Evolutionary conservation across 2,329 filamentous ascomycete genomes (phyloP).

Genomic region (Pseudonectria foliicola): DNA sequence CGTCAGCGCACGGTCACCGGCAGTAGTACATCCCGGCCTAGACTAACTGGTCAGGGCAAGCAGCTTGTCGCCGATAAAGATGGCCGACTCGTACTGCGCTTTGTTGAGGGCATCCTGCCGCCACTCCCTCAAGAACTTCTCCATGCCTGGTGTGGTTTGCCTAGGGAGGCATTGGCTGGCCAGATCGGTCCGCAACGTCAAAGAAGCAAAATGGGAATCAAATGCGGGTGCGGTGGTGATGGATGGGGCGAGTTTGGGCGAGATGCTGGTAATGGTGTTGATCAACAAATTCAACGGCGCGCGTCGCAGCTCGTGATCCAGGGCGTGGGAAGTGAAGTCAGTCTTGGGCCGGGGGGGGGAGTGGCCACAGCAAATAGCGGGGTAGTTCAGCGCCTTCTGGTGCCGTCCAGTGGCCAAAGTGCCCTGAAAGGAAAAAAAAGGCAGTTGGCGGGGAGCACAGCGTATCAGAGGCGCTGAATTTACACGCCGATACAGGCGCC

Average conservation of each 20-base stretch:
- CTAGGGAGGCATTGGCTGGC: neutral
- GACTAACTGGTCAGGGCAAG: conserved; percentile 80
- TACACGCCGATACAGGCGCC: conserved; percentile 25
- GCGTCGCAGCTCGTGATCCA: conserved; percentile 12
- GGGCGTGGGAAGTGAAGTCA: conserved; percentile 12
- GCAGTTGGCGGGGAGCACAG: conserved; percentile 6
- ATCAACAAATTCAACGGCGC: conserved; percentile 1
- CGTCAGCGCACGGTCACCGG: conserved; percentile 6
- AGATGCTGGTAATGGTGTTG: neutral
- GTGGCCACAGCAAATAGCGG: conserved; percentile 20
- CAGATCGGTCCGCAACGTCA: neutral
- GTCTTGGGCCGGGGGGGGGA: conserved; percentile 12
- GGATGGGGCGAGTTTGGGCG: neutral
- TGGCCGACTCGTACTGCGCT: conserved; percentile 91
- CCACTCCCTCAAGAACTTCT: conserved; percentile 90
- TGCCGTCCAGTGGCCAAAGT: conserved; percentile 7
- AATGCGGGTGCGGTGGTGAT: neutral
- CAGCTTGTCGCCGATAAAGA: conserved; percentile 96
- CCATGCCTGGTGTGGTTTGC: conserved; percentile 50
- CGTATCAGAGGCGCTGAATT: conserved; percentile 22
- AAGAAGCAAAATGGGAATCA: neutral
- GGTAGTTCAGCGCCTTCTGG: conserved; percentile 18
- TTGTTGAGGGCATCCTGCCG: conserved; percentile 91
- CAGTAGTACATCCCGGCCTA: no score
- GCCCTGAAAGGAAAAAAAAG: conserved; percentile 13